Conservation (phyloP, 2,329 filamentous ascomycete genomes). For the Verticillium longisporum region DNA sequence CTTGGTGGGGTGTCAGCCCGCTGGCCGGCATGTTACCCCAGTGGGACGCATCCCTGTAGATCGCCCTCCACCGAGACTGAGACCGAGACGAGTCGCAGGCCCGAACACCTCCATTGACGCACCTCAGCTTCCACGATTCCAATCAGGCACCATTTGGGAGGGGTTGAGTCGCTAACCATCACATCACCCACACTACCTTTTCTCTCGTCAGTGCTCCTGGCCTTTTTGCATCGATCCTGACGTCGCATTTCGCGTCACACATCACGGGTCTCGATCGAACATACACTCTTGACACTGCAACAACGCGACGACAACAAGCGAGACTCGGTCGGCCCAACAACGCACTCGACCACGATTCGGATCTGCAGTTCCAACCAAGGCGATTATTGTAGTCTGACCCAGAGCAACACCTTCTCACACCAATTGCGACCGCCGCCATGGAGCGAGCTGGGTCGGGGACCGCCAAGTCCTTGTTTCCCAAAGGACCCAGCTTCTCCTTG, state of each 20-base stretch:
- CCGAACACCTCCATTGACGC: not conserved
- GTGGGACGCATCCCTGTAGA: not conserved
- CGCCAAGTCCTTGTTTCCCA: conserved; percentile 65
- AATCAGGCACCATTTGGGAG: not conserved
- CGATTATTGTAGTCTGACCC: not conserved
- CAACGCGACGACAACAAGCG: no score
- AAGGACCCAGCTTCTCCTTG: conserved; percentile 76
- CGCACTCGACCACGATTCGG: not conserved
- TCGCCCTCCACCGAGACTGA: not conserved
- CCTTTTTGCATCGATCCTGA: not conserved
- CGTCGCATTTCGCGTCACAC: not conserved
- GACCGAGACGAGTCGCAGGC: not conserved
- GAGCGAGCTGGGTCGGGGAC: conserved; percentile 34
- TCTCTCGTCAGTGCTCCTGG: not conserved
- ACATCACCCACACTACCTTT: not conserved
- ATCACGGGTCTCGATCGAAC: not conserved
- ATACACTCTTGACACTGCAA: no score
- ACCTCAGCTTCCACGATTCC: not conserved
- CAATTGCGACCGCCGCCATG: conserved; percentile 21
- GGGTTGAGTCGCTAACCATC: not conserved
- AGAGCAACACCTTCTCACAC: not conserved
- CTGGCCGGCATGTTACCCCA: not conserved
- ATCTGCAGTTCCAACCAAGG: not conserved
- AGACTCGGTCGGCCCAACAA: not conserved
- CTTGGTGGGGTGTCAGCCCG: not conserved